Conservation (phyloP, 441 rosid species). For the Adansonia rubrostipa region DNA sequence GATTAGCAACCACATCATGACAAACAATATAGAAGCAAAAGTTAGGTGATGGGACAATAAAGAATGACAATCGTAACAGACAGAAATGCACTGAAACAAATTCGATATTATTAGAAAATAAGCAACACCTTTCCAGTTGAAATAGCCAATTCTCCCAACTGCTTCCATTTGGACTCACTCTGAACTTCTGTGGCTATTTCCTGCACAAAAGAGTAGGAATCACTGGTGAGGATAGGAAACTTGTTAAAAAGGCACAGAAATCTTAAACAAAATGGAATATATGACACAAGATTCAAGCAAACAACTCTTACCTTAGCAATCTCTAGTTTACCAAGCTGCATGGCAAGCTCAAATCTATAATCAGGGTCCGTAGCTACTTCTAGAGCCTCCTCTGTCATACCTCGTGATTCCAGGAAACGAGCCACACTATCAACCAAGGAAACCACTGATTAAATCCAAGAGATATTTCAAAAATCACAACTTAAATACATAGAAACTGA, state of each 20-base stretch:
- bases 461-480: slow-evolving; percentile 22
- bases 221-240: slow-evolving; percentile 4
- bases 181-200: slow-evolving; percentile 85
- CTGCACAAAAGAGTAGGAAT: slow-evolving; percentile 44
- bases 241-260: slow-evolving; percentile 8
- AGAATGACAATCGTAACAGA: neutral
- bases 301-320: slow-evolving; percentile 72
- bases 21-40: neutral
- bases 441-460: slow-evolving; percentile 30
- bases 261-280: neutral
- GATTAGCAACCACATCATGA: neutral
- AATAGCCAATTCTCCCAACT: slow-evolving; percentile 95
- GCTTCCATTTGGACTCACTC: slow-evolving; percentile 98
- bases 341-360: slow-evolving; percentile 93
- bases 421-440: slow-evolving; percentile 74
- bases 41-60: neutral
- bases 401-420: slow-evolving; percentile 95
- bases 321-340: slow-evolving; percentile 91
- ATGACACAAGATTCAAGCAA: slow-evolving; percentile 13
- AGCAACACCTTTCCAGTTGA: slow-evolving; percentile 84
- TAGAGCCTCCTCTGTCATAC: slow-evolving; percentile 92
- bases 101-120: neutral
- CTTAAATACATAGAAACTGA: slow-evolving; percentile 19
- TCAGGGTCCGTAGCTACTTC: slow-evolving; percentile 97
- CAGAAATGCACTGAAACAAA: neutral